Percentiles rank a stretch among this genome's conserved stretches.
Conservation (phyloP, 176 grass and related monocot species). For the Coix lacrymajobi region DNA sequence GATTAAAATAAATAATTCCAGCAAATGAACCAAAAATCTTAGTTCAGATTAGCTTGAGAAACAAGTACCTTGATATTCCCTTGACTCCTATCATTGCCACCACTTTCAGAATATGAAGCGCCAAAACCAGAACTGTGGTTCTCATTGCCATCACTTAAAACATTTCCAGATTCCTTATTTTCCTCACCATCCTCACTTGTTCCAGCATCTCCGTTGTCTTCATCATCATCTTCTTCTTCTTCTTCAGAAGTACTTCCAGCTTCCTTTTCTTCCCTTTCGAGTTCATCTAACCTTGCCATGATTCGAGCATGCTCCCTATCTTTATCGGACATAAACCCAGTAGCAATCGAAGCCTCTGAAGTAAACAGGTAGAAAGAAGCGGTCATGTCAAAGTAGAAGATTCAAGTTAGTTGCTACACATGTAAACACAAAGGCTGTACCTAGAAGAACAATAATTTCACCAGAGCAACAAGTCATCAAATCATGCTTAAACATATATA, state of each 20-base stretch:
- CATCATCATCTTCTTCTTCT: slow-evolving; percentile 19
- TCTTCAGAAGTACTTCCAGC: slow-evolving; percentile 47
- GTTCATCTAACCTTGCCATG: slow-evolving; percentile 72
- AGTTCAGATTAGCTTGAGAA: slow-evolving; percentile 3
- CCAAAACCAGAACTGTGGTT: slow-evolving; percentile 17
- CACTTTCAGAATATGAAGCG: slow-evolving; percentile 22
- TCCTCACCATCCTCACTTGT: slow-evolving; percentile 38
- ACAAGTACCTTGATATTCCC: slow-evolving; percentile 30
- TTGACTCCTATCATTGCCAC: slow-evolving; percentile 7
- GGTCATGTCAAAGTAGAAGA: slow-evolving; percentile 21
- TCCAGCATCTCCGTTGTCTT: slow-evolving; percentile 15
- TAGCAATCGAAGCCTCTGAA: slow-evolving; percentile 38
- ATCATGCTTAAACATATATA: background rate
- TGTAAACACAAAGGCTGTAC: background rate
- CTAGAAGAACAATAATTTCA: background rate
- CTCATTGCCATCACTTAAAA: background rate
- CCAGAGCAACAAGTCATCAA: background rate
- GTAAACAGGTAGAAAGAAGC: background rate
- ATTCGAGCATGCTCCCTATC: slow-evolving; percentile 62
- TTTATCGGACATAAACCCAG: slow-evolving; percentile 36
- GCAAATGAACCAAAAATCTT: background rate
- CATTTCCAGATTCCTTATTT: slow-evolving; percentile 22
- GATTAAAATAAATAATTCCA: slow-evolving; percentile 28
- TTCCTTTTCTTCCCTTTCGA: slow-evolving; percentile 73
- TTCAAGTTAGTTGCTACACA: background rate